Evolutionary conservation across 768 basidiomycete species (phyloP).

Genomic region (Pleurotus eryngii): DNA sequence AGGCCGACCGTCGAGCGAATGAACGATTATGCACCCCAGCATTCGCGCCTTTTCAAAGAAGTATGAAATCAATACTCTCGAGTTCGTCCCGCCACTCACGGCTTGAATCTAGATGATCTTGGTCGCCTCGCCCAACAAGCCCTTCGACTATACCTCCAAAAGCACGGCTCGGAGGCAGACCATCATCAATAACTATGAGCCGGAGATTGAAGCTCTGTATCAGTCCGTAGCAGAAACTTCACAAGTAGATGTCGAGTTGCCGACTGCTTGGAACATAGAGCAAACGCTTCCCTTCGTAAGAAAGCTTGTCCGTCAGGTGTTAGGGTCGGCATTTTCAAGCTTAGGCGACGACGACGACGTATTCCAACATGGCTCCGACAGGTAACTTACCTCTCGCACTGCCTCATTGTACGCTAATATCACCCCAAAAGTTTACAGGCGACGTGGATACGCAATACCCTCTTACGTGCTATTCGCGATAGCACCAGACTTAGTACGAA

Average conservation of each 20-base stretch:
- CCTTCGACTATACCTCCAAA: conserved; percentile 37
- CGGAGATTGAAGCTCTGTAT: conserved; percentile 36
- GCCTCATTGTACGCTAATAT: neutral
- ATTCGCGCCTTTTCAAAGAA: conserved; percentile 41
- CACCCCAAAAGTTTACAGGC: conserved; percentile 1
- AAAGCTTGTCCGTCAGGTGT: conserved; percentile 24
- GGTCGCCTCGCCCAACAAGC: conserved; percentile 26
- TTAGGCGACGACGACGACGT: conserved; percentile 28
- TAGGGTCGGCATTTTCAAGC: conserved; percentile 11
- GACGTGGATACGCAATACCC: conserved; percentile 5
- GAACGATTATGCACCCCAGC: conserved; percentile 35
- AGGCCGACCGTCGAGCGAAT: conserved; percentile 33
- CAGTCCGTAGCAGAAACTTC: conserved; percentile 24
- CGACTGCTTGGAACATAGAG: conserved; percentile 22
- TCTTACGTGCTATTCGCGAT: conserved; percentile 5
- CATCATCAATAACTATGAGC: conserved; percentile 29
- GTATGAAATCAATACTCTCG: conserved; percentile 12
- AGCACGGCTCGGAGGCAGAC: conserved; percentile 29
- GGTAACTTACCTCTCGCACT: conserved; percentile 12
- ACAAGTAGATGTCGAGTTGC: conserved; percentile 19
- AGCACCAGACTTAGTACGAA: neutral
- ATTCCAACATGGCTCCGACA: conserved; percentile 35
- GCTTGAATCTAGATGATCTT: conserved; percentile 31
- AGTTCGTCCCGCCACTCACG: neutral
- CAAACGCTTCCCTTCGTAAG: conserved; percentile 27